phyloP scores from a whole-genome alignment of 2,329 filamentous ascomycete genomes.

The Aspergillus chevalieri region DNA sequence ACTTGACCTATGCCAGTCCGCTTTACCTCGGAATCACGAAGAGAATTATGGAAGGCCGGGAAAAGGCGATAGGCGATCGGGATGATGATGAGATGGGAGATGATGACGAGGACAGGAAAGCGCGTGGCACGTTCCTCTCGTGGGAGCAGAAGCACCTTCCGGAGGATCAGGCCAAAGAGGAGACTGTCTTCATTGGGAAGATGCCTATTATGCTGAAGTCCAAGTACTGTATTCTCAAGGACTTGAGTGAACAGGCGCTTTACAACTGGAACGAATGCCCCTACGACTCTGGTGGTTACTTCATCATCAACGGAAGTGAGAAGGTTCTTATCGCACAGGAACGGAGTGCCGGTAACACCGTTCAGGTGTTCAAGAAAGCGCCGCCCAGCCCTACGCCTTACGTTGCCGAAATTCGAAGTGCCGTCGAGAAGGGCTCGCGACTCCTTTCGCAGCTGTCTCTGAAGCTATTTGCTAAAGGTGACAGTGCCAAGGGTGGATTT shows the following conservation, averaged over 20 bases:
- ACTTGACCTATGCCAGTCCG: constrained; percentile 89
- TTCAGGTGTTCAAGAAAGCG: constrained; percentile 98
- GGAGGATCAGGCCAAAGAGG: constrained; percentile 53
- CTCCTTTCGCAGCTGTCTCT: constrained; percentile 89
- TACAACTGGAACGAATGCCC: constrained; percentile 94
- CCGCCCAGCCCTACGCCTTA: constrained; percentile 87
- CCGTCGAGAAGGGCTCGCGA: constrained; percentile 90
- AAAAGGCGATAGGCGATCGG: constrained; percentile 66
- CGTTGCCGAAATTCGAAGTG: constrained; percentile 91
- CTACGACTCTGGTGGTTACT: constrained; percentile 97
- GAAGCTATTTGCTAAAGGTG: constrained; percentile 82
- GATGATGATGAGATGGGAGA: constrained; percentile 51
- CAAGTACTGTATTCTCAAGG: constrained; percentile 83
- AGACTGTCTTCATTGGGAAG: constrained; percentile 86
- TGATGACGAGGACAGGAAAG: constrained; percentile 45
- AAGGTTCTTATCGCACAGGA: constrained; percentile 98
- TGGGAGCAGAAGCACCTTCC: constrained; percentile 42
- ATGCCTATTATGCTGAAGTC: constrained; percentile 98
- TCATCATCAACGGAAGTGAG: constrained; percentile 98
- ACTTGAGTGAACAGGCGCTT: constrained; percentile 75
- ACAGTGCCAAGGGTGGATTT: constrained; percentile 69
- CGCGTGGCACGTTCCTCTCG: constrained; percentile 37
- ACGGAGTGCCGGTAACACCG: constrained; percentile 94
- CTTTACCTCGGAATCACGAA: constrained; percentile 86
- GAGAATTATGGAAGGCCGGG: constrained; percentile 74